A percentile compares a stretch with the other conserved stretches of the same genome.
These are phyloP conservation scores for Phialemoniopsis sp. DNA, from an alignment of 2,329 filamentous ascomycete genomes.

Conservation along the genomic window DNA sequence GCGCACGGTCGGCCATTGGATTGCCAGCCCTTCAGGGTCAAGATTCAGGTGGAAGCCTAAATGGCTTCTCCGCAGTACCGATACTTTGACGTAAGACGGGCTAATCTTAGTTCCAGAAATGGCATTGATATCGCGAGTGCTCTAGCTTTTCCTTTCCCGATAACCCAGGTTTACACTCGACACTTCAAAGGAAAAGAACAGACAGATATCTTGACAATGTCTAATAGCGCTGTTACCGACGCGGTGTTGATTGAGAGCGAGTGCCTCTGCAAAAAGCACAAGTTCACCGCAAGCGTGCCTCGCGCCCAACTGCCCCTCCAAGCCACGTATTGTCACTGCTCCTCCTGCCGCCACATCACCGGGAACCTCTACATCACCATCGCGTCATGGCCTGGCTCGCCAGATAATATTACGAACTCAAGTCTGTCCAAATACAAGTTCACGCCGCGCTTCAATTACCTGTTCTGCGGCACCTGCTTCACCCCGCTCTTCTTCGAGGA, in stretches of 20 bases:
- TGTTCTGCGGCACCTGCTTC: conserved; percentile 40
- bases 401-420: conserved; percentile 19
- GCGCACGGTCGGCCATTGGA: no score
- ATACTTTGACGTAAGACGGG: no score
- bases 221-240: background rate
- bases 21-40: no score
- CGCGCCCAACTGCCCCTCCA: conserved; percentile 32
- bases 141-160: no score
- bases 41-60: no score
- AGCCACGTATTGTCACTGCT: conserved; percentile 41
- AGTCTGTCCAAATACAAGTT: conserved; percentile 31
- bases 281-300: conserved; percentile 27
- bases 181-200: no score
- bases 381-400: conserved; percentile 29
- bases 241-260: conserved; percentile 25
- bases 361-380: conserved; percentile 34
- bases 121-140: background rate
- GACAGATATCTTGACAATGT: no score
- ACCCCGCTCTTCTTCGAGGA: conserved; percentile 36
- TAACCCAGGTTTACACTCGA: no score
- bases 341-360: conserved; percentile 40
- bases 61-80: no score
- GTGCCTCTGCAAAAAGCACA: conserved; percentile 40
- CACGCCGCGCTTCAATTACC: conserved; percentile 21
- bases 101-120: no score